Conservation (phyloP, 129 eudicot genomes). For the Mikania micrantha region DNA sequence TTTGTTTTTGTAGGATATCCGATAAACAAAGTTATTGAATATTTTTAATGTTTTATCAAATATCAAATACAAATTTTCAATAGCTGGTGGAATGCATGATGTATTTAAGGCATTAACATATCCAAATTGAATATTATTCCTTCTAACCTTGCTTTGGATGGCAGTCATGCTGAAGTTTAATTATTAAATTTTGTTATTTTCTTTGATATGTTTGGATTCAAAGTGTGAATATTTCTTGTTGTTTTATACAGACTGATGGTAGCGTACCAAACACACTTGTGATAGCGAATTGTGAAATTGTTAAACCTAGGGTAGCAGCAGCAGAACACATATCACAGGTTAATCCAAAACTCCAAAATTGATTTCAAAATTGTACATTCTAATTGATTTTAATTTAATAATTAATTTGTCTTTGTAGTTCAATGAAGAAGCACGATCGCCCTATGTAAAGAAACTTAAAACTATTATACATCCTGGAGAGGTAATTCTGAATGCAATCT, state of each 20-base stretch:
- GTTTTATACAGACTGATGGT: constrained; percentile 71
- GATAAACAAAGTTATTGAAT: not conserved
- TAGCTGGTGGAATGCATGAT: not conserved
- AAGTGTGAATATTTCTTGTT: not conserved
- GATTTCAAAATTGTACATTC: not conserved
- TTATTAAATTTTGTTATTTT: not conserved
- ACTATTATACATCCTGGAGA: constrained; percentile 96
- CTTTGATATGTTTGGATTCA: not conserved
- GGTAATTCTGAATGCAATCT: constrained; percentile 30
- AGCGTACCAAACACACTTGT: constrained; percentile 90
- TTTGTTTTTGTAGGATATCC: not conserved
- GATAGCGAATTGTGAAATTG: constrained; percentile 86
- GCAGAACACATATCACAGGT: constrained; percentile 96
- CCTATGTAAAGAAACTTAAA: constrained; percentile 79
- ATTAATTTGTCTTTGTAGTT: constrained; percentile 36
- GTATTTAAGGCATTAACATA: not conserved
- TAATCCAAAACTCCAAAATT: constrained; percentile 4
- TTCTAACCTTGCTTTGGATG: not conserved
- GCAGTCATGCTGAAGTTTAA: not conserved
- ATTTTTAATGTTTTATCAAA: not conserved
- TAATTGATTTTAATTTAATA: not conserved
- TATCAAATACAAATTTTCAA: not conserved
- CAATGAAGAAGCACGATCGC: constrained; percentile 88
- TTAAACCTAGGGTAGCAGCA: constrained; percentile 88
- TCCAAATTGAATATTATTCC: not conserved